Percentiles rank a stretch among this genome's conserved stretches.
Evolutionary conservation across 2,329 filamentous ascomycete species (phyloP).

Genomic region (Aspergillus felis): DNA sequence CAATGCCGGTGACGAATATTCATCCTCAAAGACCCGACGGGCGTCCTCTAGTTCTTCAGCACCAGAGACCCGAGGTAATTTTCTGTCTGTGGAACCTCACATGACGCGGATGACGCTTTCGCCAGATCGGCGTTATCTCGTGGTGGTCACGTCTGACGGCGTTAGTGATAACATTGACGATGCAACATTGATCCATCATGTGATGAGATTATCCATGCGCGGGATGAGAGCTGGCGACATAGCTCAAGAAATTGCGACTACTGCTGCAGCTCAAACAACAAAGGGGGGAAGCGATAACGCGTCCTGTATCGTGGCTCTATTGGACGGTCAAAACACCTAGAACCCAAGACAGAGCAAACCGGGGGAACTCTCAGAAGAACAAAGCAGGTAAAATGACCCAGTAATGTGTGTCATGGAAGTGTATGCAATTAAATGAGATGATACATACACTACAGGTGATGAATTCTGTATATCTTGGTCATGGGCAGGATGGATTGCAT

Average conservation of each 20-base stretch:
- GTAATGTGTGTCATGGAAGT: not conserved
- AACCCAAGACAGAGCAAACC: not conserved
- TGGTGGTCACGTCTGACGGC: conserved; percentile 30
- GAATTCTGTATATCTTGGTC: not conserved
- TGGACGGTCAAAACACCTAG: conserved; percentile 26
- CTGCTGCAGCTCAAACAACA: conserved; percentile 7
- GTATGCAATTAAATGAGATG: not conserved
- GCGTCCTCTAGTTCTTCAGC: conserved; percentile 15
- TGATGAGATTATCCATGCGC: conserved; percentile 26
- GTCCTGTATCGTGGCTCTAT: conserved; percentile 29
- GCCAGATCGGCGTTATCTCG: conserved; percentile 23
- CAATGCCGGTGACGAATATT: conserved; percentile 11
- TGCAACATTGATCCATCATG: conserved; percentile 24
- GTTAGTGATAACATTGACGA: conserved; percentile 29
- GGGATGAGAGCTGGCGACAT: conserved; percentile 28
- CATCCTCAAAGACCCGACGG: conserved; percentile 12
- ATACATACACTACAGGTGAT: not conserved
- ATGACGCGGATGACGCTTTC: conserved; percentile 21
- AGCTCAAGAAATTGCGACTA: conserved; percentile 23
- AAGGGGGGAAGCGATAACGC: conserved; percentile 27
- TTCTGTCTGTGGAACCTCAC: conserved; percentile 31
- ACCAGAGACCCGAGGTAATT: conserved; percentile 23
- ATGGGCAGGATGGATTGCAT: not conserved
- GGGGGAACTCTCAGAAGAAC: no score
- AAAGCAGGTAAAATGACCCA: not conserved